A percentile compares a stretch with the other conserved stretches of the same genome.
Evolutionary conservation across 139 green algal species (phyloP).

Genomic region (Volvox reticuliferus): DNA sequence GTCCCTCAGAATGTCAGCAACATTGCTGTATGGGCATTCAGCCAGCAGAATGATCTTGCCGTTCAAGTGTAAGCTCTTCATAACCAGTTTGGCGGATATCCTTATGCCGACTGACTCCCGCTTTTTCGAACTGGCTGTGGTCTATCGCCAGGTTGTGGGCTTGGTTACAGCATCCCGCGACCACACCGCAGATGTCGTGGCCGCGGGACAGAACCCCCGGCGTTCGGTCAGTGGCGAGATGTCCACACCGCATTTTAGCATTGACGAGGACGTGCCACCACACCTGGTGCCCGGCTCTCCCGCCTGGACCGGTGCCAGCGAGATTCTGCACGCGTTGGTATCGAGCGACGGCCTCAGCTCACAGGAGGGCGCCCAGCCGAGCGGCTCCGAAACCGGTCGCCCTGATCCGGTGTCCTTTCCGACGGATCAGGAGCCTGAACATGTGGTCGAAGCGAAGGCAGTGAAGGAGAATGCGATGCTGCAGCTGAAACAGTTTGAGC

Average conservation of each 20-base stretch:
- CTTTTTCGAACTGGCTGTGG: too few relatives aligned
- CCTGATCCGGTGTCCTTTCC: too few relatives aligned
- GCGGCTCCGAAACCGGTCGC: too few relatives aligned
- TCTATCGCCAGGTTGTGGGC: too few relatives aligned
- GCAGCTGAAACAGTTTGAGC: not conserved
- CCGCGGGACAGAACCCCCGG: too few relatives aligned
- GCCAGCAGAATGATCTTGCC: too few relatives aligned
- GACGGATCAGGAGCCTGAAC: not conserved
- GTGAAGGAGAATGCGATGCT: not conserved
- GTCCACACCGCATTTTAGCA: not conserved
- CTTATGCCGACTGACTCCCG: too few relatives aligned
- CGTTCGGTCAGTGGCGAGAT: not conserved
- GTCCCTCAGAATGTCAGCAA: not conserved
- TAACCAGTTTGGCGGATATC: too few relatives aligned
- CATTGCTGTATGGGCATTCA: too few relatives aligned
- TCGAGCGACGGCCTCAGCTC: conserved; percentile 3
- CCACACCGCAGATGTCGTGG: too few relatives aligned
- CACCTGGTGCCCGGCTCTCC: not conserved
- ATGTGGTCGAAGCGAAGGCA: not conserved
- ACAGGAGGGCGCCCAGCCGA: not conserved
- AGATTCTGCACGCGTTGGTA: not conserved
- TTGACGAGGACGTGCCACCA: not conserved
- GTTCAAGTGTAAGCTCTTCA: too few relatives aligned
- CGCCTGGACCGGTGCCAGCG: conserved; percentile 2
- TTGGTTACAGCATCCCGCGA: too few relatives aligned